A percentile compares a stretch with the other conserved stretches of the same genome.
Conservation (phyloP, 345 rosid species). For the Limnanthes douglasii region DNA sequence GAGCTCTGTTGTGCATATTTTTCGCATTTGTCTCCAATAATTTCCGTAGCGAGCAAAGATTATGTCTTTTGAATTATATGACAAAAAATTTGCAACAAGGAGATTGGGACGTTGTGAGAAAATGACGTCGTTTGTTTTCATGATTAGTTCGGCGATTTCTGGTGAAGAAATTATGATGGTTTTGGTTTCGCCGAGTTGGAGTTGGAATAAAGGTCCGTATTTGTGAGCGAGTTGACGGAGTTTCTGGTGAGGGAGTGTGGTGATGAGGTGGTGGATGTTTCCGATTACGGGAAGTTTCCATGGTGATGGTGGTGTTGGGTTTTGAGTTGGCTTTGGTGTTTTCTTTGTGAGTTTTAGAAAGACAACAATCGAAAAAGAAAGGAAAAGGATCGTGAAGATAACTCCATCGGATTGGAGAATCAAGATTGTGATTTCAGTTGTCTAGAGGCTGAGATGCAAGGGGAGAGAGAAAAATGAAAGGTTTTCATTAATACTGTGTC, state of each 20-base stretch:
- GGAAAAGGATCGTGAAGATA: no score
- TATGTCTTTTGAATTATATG: slow-evolving; percentile 3
- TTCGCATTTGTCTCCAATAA: slow-evolving; percentile 4
- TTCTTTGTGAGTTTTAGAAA: no score
- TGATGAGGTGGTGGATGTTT: slow-evolving; percentile 15
- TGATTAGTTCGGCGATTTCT: slow-evolving; percentile 11
- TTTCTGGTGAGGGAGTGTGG: slow-evolving; percentile 17
- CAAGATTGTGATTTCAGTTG: no score
- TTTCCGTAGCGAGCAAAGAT: background rate
- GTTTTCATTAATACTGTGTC: no score
- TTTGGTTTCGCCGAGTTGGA: slow-evolving; percentile 19
- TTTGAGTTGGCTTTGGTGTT: no score
- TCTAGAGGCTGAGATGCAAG: no score
- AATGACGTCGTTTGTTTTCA: slow-evolving; percentile 13
- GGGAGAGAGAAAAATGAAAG: no score
- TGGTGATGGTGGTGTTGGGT: slow-evolving; percentile 19
- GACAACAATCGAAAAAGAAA: no score
- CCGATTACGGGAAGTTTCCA: slow-evolving; percentile 16
- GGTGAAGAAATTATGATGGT: slow-evolving; percentile 16
- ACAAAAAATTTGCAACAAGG: background rate
- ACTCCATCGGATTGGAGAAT: no score
- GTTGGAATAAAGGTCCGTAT: slow-evolving; percentile 22
- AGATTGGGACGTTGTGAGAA: slow-evolving; percentile 20
- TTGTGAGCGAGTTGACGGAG: slow-evolving; percentile 9
- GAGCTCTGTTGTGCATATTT: slow-evolving; percentile 2